These are phyloP conservation scores for Ambrosiella cleistominuta DNA, from an alignment of 2,329 filamentous ascomycete species.

Conservation along the genomic window DNA sequence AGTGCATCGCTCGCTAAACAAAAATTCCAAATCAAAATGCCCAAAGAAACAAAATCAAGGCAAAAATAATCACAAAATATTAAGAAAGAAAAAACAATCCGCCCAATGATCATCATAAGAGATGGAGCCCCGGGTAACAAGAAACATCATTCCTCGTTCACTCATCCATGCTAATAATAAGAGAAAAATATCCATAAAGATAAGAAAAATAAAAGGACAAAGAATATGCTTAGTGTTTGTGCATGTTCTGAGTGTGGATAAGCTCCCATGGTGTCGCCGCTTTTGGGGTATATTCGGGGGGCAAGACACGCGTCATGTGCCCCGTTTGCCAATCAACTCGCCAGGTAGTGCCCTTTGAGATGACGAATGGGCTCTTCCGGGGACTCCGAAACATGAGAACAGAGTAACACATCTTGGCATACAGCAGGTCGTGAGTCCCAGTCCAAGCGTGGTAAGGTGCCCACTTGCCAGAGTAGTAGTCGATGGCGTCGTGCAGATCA, in stretches of 20 bases:
- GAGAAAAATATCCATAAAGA: not conserved
- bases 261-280: constrained; percentile 33
- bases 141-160: not conserved
- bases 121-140: not conserved
- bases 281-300: constrained; percentile 36
- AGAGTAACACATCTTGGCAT: constrained; percentile 43
- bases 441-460: constrained; percentile 37
- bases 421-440: constrained; percentile 37
- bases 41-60: too few species aligned
- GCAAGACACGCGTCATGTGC: constrained; percentile 34
- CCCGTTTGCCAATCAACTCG: constrained; percentile 42
- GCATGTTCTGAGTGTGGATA: constrained; percentile 30
- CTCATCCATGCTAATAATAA: not conserved
- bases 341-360: constrained; percentile 40
- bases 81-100: not conserved
- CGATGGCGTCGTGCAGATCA: constrained; percentile 28
- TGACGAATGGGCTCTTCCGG: constrained; percentile 39
- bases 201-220: not conserved
- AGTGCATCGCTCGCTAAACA: too few species aligned
- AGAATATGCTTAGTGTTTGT: constrained; percentile 10
- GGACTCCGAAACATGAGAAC: constrained; percentile 38
- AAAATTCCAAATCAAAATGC: too few species aligned
- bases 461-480: constrained; percentile 37
- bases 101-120: constrained; percentile 1
- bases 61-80: not conserved